These are phyloP conservation scores for Colletotrichum sp. DNA, from an alignment of 2,329 filamentous ascomycete genomes.

Conservation along the genomic window DNA sequence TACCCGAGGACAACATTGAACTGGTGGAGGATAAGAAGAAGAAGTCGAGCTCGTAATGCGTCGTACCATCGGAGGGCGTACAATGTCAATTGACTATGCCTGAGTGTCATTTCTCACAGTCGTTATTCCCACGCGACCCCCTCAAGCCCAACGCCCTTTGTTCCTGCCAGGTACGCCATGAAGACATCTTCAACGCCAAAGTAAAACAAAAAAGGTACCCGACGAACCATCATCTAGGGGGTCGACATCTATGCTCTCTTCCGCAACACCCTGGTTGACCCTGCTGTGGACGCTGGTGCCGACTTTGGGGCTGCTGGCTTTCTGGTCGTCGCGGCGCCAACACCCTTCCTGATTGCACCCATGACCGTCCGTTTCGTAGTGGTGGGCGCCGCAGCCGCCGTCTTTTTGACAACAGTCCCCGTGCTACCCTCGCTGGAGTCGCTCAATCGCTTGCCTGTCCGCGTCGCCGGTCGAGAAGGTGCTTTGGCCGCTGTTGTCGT, in stretches of 20 bases:
- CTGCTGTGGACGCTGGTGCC: constrained; percentile 45
- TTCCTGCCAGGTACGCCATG: neutral
- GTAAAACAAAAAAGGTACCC: neutral
- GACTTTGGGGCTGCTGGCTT: constrained; percentile 52
- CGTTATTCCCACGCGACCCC: constrained; percentile 6
- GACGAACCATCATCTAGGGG: neutral
- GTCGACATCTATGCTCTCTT: constrained; percentile 47
- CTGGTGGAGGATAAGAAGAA: constrained; percentile 97
- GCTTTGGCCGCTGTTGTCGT: constrained; percentile 39
- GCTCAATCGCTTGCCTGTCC: constrained; percentile 59
- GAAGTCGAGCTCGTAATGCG: constrained; percentile 39
- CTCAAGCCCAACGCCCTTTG: neutral
- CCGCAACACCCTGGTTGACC: constrained; percentile 58
- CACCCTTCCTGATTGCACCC: constrained; percentile 58
- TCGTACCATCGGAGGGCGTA: neutral
- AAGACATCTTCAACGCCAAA: neutral
- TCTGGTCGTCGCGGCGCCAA: constrained; percentile 52
- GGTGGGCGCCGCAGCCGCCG: constrained; percentile 38
- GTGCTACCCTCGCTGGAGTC: constrained; percentile 69
- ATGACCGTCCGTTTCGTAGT: constrained; percentile 58
- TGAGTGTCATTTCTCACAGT: neutral
- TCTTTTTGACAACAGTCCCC: constrained; percentile 68
- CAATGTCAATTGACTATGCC: constrained; percentile 13
- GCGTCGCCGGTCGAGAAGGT: constrained; percentile 44
- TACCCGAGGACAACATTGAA: constrained; percentile 96